Percentiles rank a stretch among this genome's conserved stretches.
Evolutionary conservation across 495 filamentous ascomycete genomes (phyloP).

Genomic region (Trichoderma parareesei): DNA sequence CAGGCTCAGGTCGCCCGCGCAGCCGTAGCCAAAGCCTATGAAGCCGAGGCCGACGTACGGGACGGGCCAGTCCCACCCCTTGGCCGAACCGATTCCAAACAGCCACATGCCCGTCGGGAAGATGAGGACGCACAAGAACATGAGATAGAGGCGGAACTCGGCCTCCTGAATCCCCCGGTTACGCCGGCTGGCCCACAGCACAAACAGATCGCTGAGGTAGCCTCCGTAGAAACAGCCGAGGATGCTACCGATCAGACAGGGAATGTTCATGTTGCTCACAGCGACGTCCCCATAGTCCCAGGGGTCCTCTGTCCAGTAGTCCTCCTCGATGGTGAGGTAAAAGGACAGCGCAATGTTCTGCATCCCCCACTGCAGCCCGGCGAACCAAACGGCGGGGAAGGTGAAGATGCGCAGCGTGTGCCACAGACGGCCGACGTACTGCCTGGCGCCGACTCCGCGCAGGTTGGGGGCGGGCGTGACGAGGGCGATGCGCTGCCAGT

Average conservation of each 20-base stretch:
- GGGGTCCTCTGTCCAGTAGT: not conserved
- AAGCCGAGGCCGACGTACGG: conserved; percentile 2
- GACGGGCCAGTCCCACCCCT: not conserved
- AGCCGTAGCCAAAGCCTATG: conserved; percentile 4
- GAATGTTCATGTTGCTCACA: conserved; percentile 9
- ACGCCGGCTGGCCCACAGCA: conserved; percentile 2
- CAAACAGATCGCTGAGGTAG: conserved; percentile 2
- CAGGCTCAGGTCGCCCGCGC: not conserved
- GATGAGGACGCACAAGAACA: conserved; percentile 1
- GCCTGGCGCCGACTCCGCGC: not conserved
- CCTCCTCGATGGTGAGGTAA: not conserved
- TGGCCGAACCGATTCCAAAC: conserved; percentile 2
- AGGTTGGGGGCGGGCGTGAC: conserved; percentile 1
- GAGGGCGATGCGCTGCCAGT: conserved; percentile 6
- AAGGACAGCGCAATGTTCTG: conserved; percentile 4
- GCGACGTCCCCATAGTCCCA: not conserved
- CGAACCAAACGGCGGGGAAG: conserved; percentile 4
- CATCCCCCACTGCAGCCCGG: conserved; percentile 6
- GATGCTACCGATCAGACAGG: conserved; percentile 1
- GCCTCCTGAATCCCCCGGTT: conserved; percentile 1
- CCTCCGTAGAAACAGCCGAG: conserved; percentile 7
- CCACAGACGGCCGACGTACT: conserved; percentile 1
- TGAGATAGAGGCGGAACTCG: conserved; percentile 2
- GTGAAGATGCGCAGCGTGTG: conserved; percentile 6
- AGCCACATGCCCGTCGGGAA: conserved; percentile 4